Evolutionary conservation across 257 asterid genomes (phyloP).

Genomic region (Osmanthus fragrans): DNA sequence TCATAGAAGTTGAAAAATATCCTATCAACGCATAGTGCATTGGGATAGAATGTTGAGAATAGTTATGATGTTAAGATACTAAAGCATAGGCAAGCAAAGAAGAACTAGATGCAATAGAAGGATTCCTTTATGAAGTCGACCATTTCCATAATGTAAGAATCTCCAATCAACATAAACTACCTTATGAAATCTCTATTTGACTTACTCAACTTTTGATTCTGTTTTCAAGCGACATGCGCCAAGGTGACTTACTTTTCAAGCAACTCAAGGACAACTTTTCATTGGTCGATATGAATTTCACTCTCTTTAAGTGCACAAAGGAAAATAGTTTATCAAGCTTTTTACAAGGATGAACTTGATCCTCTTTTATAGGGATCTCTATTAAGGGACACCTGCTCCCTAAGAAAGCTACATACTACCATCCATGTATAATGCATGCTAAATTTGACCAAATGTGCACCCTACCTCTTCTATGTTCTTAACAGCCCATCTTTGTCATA

Average conservation of each 20-base stretch:
- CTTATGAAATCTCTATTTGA: not conserved
- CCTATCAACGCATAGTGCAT: not conserved
- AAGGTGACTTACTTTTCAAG: not conserved
- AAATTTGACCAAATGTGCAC: not conserved
- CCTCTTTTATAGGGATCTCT: not conserved
- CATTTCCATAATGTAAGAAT: not conserved
- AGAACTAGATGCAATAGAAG: not conserved
- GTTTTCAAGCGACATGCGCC: not conserved
- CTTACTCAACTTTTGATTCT: not conserved
- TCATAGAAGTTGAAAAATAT: not conserved
- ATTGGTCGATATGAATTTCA: not conserved
- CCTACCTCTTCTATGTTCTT: not conserved
- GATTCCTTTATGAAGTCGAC: not conserved
- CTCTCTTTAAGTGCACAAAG: not conserved
- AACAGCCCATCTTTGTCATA: no score
- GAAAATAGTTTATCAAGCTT: not conserved
- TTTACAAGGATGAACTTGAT: not conserved
- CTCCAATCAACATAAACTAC: not conserved
- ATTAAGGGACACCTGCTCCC: not conserved
- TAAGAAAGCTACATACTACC: not conserved
- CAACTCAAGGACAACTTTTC: not conserved
- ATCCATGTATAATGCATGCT: not conserved
- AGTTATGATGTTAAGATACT: not conserved
- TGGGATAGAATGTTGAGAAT: not conserved
- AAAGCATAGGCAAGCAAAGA: not conserved